These are phyloP conservation scores for Colletotrichum camelliae DNA, from an alignment of 2,329 filamentous ascomycete species.

Conservation along the genomic window DNA sequence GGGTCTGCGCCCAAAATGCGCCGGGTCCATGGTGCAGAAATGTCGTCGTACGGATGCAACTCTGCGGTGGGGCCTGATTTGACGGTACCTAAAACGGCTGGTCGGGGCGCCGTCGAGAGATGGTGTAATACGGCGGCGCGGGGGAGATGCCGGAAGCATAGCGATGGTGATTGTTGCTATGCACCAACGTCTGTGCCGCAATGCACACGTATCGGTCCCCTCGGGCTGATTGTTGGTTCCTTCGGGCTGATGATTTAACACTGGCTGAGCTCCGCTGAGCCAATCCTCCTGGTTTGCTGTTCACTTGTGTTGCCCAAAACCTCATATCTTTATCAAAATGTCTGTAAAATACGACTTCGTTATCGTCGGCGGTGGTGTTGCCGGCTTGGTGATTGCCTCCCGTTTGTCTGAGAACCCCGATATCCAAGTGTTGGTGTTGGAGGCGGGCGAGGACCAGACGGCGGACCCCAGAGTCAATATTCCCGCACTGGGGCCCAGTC, in stretches of 20 bases:
- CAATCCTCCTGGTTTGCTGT: background rate
- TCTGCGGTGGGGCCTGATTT: slow-evolving; percentile 9
- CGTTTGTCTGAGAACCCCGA: slow-evolving; percentile 24
- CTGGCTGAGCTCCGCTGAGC: background rate
- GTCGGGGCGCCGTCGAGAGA: background rate
- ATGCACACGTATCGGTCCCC: background rate
- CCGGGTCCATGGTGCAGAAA: slow-evolving; percentile 6
- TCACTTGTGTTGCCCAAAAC: background rate
- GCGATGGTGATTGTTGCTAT: background rate
- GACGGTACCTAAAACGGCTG: slow-evolving; percentile 12
- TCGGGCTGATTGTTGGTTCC: background rate
- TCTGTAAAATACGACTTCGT: slow-evolving; percentile 25
- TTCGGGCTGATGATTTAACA: slow-evolving; percentile 15
- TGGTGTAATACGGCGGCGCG: background rate
- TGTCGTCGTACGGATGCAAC: slow-evolving; percentile 1
- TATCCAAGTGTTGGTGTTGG: slow-evolving; percentile 29
- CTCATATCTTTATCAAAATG: slow-evolving; percentile 4
- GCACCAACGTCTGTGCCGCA: background rate
- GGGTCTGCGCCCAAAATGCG: slow-evolving; percentile 5
- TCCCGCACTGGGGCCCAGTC: slow-evolving; percentile 29
- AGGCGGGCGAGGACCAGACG: slow-evolving; percentile 31
- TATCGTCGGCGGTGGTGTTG: slow-evolving; percentile 22
- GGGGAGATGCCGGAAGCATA: slow-evolving; percentile 7
- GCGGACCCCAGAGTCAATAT: slow-evolving; percentile 28
- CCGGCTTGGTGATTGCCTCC: slow-evolving; percentile 18